Conservation (phyloP, 169 alveolate species). For the Theileria annulata region DNA sequence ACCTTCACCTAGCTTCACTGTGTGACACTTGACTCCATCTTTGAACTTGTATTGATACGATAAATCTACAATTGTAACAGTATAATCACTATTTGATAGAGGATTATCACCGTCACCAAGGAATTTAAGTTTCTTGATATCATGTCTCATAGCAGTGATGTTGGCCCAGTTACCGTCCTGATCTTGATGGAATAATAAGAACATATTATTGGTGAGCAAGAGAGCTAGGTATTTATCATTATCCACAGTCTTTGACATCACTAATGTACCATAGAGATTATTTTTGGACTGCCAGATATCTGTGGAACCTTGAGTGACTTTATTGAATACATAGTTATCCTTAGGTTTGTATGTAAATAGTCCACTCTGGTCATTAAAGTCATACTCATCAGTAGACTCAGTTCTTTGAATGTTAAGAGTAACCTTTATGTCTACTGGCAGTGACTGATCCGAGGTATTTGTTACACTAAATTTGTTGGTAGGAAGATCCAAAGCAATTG, state of each 20-base stretch:
- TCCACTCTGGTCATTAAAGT: neutral
- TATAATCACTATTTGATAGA: no score
- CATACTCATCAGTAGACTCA: neutral
- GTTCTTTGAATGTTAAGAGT: neutral
- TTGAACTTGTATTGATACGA: no score
- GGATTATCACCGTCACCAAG: no score
- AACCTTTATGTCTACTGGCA: no score
- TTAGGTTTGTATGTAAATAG: neutral
- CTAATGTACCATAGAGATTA: neutral
- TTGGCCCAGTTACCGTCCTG: neutral
- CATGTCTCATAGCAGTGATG: neutral
- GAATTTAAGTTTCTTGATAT: no score
- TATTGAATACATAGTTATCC: neutral
- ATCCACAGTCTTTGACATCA: neutral
- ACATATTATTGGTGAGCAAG: neutral
- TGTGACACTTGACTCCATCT: no score
- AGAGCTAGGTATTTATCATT: neutral
- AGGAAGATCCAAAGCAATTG: no score
- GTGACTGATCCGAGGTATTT: no score
- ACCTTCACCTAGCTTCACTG: no score
- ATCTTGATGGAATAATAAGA: neutral
- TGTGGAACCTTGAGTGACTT: neutral
- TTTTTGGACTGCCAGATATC: neutral
- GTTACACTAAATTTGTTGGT: no score
- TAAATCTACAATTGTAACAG: no score